Conservation (phyloP, 1,284 basidiomycete genomes). For the Malassezia japonica region DNA sequence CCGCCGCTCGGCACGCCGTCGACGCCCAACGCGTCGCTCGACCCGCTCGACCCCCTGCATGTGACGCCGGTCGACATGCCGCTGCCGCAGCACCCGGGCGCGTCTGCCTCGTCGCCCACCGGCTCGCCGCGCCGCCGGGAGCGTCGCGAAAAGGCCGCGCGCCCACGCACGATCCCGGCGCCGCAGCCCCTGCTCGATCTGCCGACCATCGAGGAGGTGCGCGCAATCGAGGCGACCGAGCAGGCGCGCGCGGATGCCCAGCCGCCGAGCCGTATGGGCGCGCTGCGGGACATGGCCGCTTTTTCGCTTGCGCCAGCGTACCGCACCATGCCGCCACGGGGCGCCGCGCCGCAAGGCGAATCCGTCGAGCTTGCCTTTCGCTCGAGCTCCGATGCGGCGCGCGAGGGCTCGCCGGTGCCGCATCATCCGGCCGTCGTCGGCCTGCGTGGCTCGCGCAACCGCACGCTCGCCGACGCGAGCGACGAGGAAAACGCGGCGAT, state of each 20-base stretch:
- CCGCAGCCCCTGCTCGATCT: conserved; percentile 34
- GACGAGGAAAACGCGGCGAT: not conserved
- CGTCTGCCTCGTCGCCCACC: conserved; percentile 19
- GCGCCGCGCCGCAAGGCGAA: not conserved
- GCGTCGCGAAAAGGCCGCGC: not conserved
- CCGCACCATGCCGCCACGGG: not conserved
- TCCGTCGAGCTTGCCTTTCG: conserved; percentile 4
- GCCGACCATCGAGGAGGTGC: conserved; percentile 44
- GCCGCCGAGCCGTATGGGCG: not conserved
- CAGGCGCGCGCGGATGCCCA: conserved; percentile 11
- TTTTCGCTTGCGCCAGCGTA: not conserved
- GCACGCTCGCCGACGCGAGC: not conserved
- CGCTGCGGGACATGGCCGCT: not conserved
- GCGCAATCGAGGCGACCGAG: conserved; percentile 34
- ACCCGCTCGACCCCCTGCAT: conserved; percentile 1
- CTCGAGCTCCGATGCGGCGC: not conserved
- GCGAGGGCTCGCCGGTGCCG: not conserved
- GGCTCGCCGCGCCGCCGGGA: conserved; percentile 16
- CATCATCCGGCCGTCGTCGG: not conserved
- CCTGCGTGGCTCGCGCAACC: not conserved
- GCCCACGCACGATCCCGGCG: conserved; percentile 17
- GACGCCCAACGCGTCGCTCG: conserved; percentile 12
- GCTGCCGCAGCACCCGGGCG: conserved; percentile 20
- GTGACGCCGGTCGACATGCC: conserved; percentile 3
- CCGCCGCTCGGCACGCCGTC: not conserved